These are phyloP conservation scores for Trichoderma brevicompactum DNA, from an alignment of 2,329 filamentous ascomycete genomes.

Conservation along the genomic window DNA sequence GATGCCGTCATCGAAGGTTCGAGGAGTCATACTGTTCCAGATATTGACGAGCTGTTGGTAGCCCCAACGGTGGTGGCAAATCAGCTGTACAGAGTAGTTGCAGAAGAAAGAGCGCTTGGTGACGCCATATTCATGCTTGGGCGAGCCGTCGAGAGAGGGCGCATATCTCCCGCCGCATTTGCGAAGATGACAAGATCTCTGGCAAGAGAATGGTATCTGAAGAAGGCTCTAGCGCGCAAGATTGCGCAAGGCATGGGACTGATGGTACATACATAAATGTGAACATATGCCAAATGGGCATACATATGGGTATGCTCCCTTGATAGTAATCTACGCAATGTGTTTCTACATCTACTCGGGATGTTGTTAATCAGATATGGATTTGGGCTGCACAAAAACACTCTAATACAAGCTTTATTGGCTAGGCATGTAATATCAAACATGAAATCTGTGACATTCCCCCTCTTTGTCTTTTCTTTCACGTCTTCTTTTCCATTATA, in stretches of 20 bases:
- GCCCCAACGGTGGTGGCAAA: slow-evolving; percentile 91
- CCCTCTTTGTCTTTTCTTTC: background rate
- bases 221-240: slow-evolving; percentile 80
- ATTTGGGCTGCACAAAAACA: no score
- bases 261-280: slow-evolving; percentile 9
- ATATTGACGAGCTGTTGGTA: slow-evolving; percentile 90
- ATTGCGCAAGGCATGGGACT: slow-evolving; percentile 78
- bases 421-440: no score
- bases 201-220: slow-evolving; percentile 80
- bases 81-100: slow-evolving; percentile 86
- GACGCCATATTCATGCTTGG: slow-evolving; percentile 86
- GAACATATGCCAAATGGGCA: background rate
- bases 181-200: slow-evolving; percentile 76
- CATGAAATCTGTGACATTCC: background rate
- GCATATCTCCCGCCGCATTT: slow-evolving; percentile 73
- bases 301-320: background rate
- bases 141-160: slow-evolving; percentile 72
- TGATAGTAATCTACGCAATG: no score
- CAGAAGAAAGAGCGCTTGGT: slow-evolving; percentile 83
- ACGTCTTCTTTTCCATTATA: background rate
- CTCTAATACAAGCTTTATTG: no score
- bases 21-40: slow-evolving; percentile 69
- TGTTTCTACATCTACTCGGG: no score
- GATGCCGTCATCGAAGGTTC: slow-evolving; percentile 77
- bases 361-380: no score